phyloP scores from a whole-genome alignment of 176 grass and related monocot species.

The Hyparrhenia diplandra region DNA sequence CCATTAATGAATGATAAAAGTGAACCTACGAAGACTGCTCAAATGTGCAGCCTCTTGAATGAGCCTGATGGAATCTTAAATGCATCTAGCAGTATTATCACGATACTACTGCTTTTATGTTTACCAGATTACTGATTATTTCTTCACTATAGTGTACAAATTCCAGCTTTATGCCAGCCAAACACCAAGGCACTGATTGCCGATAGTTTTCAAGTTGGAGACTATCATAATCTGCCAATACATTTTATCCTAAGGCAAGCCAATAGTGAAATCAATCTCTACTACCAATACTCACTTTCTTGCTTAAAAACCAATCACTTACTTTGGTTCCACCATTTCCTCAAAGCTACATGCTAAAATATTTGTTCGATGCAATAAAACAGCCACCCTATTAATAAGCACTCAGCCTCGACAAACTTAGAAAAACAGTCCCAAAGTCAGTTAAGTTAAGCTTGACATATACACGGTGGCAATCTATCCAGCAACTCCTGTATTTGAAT shows the following conservation, averaged over 20 bases:
- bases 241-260: not conserved
- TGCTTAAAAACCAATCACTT: not conserved
- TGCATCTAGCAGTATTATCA: not conserved
- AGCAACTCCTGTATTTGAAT: not conserved
- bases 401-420: not conserved
- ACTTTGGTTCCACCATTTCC: not conserved
- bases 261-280: not conserved
- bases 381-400: not conserved
- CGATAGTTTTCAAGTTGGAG: slow-evolving; percentile 3
- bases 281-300: not conserved
- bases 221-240: not conserved
- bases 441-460: not conserved
- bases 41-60: not conserved
- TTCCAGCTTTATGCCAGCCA: not conserved
- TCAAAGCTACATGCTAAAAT: slow-evolving; percentile 3
- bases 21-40: no score
- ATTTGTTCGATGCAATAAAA: not conserved
- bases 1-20: not conserved
- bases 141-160: not conserved
- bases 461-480: not conserved
- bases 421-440: not conserved
- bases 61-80: not conserved
- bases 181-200: not conserved
- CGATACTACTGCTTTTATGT: not conserved
- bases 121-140: not conserved